phyloP scores from a whole-genome alignment of 768 basidiomycete genomes.

The Calvatia gigantea region DNA sequence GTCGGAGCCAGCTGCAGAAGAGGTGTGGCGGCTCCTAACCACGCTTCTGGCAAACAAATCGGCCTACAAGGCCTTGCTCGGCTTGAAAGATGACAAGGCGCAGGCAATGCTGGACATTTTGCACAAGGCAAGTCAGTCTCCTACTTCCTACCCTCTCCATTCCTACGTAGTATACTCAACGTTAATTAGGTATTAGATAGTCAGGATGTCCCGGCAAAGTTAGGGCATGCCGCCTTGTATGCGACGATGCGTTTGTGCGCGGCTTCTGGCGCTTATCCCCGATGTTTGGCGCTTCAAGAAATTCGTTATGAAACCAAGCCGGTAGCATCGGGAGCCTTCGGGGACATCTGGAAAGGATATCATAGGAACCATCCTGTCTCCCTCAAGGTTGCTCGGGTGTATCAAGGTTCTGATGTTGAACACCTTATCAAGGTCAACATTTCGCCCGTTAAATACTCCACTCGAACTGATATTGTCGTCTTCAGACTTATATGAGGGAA shows the following conservation, averaged over 20 bases:
- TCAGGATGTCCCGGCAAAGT: background rate
- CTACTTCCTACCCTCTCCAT: background rate
- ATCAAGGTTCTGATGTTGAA: constrained; percentile 16
- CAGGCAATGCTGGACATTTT: background rate
- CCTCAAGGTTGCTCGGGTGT: constrained; percentile 14
- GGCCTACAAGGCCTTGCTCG: background rate
- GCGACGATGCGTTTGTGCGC: background rate
- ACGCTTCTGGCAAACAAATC: too few relatives aligned
- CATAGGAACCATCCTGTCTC: constrained; percentile 3
- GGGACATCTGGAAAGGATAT: constrained; percentile 2
- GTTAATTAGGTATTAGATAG: background rate
- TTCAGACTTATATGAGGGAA: constrained; percentile 7
- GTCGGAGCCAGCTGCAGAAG: too few relatives aligned
- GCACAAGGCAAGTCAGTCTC: background rate
- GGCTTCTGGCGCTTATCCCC: constrained; percentile 3
- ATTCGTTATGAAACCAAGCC: background rate
- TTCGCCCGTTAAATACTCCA: background rate
- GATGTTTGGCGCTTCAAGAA: background rate
- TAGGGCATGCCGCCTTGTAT: background rate
- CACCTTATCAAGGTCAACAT: constrained; percentile 20
- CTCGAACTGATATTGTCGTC: too few relatives aligned
- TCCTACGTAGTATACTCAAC: background rate
- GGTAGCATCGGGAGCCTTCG: background rate
- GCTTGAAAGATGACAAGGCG: background rate
- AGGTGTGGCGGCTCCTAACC: too few relatives aligned